Base-by-base conservation (phyloP, 148 eudicot genomes). In the Vaccinium vitisidaea region DNA sequence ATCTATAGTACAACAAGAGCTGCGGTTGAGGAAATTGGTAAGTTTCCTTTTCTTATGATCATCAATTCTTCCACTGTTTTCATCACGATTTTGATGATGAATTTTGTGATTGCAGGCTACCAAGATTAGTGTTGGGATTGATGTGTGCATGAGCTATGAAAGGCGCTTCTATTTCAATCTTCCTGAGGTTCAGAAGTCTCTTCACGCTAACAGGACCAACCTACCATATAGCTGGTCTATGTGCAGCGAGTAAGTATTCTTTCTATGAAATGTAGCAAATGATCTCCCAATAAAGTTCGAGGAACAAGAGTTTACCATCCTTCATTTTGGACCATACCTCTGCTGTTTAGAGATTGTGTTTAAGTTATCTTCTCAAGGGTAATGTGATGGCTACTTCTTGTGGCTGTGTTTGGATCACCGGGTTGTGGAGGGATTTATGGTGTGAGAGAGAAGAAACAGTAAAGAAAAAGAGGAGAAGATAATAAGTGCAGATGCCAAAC, bases 131-230 rank as follows among this genome's bases (percentile, higher is more conserved):
- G 32, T 92, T 25, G 98, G 98, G 54, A 95, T 96, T 82, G 99
- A 96, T 89, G 98, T 96, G 25, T 96, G 99, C 88, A 95, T 96
- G 93, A 93, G 75, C 77, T 89, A 81, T 32, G 99, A 96, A 89
- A 88, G 98, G 75, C 84, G 75, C 16, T 96, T 92, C 90, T 95
- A 96, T 88, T 92, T 96, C 86, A 96, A 95, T 87, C 95, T 96
- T 85, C 99, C 98, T 2, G 93, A 93, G 89, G 99, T 96, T 83
- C 99, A 96, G 85, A 91, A 90, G 86, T 97, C 99, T 85, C 97
- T 96, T 81, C 99, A 96, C 85, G 99, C 99, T 18, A 96, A 96
- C 85, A 88, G 98, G 85, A 96, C 99, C 56, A 89, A 90, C 83
- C 90, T 96, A 78, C 93, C 95, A 19, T 94, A 96, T 89, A 56